A percentile compares a stretch with the other conserved stretches of the same genome.
phyloP scores from a whole-genome alignment of 208 protist genomes.

The Acanthamoeba triangularis region DNA sequence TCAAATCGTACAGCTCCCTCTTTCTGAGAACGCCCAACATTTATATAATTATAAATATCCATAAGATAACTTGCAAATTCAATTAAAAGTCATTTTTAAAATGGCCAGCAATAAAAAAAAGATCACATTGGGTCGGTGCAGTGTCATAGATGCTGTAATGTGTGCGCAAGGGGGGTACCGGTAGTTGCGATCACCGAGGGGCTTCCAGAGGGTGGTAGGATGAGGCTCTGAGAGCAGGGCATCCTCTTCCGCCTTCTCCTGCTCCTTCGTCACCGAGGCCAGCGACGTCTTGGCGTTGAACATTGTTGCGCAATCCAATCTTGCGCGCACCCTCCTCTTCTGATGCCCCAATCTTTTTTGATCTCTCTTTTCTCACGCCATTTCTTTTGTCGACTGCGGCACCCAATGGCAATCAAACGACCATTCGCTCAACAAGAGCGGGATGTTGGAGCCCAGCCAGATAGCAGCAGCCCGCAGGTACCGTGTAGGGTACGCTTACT shows the following conservation, averaged over 20 bases:
- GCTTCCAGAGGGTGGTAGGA: constrained; percentile 45
- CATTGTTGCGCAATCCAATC: neutral
- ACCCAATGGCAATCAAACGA: too few species aligned
- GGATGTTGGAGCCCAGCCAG: too few species aligned
- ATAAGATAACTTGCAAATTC: neutral
- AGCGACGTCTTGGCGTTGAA: neutral
- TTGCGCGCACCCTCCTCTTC: neutral
- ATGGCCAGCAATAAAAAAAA: neutral
- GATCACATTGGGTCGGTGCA: neutral
- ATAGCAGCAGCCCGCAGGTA: too few species aligned
- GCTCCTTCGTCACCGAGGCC: neutral
- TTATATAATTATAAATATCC: neutral
- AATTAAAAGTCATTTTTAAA: neutral
- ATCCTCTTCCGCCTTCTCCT: neutral
- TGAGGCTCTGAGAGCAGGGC: constrained; percentile 26
- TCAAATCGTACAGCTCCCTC: constrained; percentile 51
- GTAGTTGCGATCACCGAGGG: constrained; percentile 67
- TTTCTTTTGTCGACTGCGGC: too few species aligned
- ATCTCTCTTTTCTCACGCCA: neutral
- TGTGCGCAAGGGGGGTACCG: neutral
- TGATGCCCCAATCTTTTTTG: neutral
- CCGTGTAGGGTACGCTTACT: too few species aligned
- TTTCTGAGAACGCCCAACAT: neutral
- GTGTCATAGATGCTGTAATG: neutral
- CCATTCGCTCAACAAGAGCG: too few species aligned